A percentile compares a stretch with the other conserved stretches of the same genome.
These are phyloP conservation scores for Sclerospora graminicola DNA, from an alignment of 352 stramenopile species.

Conservation along the genomic window DNA sequence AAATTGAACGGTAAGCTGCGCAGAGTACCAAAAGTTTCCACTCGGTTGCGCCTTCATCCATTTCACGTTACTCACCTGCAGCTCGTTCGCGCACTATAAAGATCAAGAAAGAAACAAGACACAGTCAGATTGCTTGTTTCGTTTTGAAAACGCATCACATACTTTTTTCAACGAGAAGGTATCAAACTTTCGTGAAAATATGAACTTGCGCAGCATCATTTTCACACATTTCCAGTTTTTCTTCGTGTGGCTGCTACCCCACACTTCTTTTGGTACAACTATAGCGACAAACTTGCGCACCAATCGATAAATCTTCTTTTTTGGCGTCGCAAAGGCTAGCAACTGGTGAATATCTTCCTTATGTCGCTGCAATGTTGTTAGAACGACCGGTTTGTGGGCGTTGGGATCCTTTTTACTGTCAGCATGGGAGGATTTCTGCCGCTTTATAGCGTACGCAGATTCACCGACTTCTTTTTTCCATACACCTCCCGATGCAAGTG, in stretches of 20 bases:
- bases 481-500: slow-evolving; percentile 13
- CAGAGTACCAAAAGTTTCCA: slow-evolving; percentile 21
- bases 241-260: slow-evolving; percentile 19
- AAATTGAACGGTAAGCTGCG: background rate
- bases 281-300: slow-evolving; percentile 37
- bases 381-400: background rate
- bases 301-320: slow-evolving; percentile 35
- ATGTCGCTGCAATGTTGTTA: slow-evolving; percentile 40
- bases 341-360: slow-evolving; percentile 36
- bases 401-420: background rate
- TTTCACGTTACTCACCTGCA: slow-evolving; percentile 31
- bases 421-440: slow-evolving; percentile 1
- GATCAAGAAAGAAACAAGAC: background rate
- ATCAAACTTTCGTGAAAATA: slow-evolving; percentile 50
- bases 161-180: slow-evolving; percentile 47
- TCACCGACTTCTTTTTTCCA: background rate
- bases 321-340: slow-evolving; percentile 29
- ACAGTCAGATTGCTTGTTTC: background rate
- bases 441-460: slow-evolving; percentile 2
- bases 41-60: slow-evolving; percentile 25
- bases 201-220: slow-evolving; percentile 27
- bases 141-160: background rate
- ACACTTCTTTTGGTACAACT: slow-evolving; percentile 52
- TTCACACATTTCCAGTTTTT: slow-evolving; percentile 56
- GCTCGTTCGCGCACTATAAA: slow-evolving; percentile 25